Conservation (phyloP, 2,329 filamentous ascomycete species). For the Phialocephala sp. region DNA sequence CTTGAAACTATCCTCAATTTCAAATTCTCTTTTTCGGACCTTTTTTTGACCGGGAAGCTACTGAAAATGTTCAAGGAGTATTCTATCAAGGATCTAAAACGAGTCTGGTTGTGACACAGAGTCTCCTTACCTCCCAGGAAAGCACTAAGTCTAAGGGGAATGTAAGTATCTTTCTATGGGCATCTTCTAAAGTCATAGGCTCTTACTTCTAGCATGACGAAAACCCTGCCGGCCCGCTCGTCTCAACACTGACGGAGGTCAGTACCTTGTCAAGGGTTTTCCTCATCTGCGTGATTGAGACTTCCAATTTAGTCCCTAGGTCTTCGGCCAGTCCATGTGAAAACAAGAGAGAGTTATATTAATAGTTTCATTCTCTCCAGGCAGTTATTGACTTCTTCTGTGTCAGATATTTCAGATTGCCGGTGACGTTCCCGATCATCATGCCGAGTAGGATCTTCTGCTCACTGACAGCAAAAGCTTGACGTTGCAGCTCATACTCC, state of each 20-base stretch:
- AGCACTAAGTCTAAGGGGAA: not conserved
- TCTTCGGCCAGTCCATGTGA: not conserved
- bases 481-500: not conserved
- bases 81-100: not conserved
- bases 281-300: not conserved
- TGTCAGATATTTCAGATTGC: not conserved
- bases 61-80: not conserved
- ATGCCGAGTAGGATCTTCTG: not conserved
- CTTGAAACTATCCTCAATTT: not conserved
- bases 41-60: not conserved
- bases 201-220: not conserved
- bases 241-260: not conserved
- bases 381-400: not conserved
- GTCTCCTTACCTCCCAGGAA: not conserved
- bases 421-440: not conserved
- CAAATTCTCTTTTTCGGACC: not conserved
- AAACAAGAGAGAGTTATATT: not conserved
- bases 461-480: not conserved
- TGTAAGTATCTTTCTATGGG: not conserved
- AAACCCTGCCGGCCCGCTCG: not conserved
- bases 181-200: not conserved
- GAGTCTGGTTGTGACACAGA: not conserved
- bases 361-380: not conserved
- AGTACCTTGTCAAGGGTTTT: not conserved
- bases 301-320: not conserved